phyloP scores from a whole-genome alignment of 2,329 filamentous ascomycete species.

The Penicillium oxalicum region DNA sequence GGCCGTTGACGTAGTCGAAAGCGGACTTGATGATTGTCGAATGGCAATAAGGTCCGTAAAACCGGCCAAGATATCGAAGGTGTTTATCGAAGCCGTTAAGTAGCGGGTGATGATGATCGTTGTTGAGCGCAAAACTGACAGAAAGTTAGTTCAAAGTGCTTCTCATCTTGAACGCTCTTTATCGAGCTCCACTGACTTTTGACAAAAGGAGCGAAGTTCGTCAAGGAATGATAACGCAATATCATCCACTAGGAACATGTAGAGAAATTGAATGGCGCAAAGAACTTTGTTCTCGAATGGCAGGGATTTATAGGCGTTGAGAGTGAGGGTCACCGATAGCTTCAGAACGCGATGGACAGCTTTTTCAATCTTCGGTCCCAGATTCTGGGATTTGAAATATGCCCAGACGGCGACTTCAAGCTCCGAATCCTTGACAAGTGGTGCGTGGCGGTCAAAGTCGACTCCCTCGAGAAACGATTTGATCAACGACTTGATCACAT shows the following conservation, averaged over 20 bases:
- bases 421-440: slow-evolving; percentile 2
- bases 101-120: slow-evolving; percentile 2
- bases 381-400: slow-evolving; percentile 6
- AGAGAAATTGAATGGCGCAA: slow-evolving; percentile 6
- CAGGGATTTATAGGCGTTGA: slow-evolving; percentile 6
- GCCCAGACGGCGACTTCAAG: slow-evolving; percentile 5
- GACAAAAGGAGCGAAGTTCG: slow-evolving; percentile 7
- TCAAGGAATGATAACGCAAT: slow-evolving; percentile 7
- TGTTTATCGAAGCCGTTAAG: slow-evolving; percentile 4
- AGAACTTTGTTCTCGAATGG: slow-evolving; percentile 9
- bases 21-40: slow-evolving; percentile 9
- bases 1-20: slow-evolving; percentile 10
- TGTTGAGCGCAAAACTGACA: slow-evolving; percentile 1
- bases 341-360: slow-evolving; percentile 5
- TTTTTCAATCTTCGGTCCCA: slow-evolving; percentile 2
- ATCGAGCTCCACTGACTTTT: slow-evolving; percentile 4
- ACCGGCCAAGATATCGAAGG: slow-evolving; percentile 3
- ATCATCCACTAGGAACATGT: slow-evolving; percentile 14
- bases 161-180: too few species aligned
- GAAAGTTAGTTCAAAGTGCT: neutral
- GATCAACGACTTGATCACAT: slow-evolving; percentile 7
- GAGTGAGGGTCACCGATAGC: slow-evolving; percentile 3
- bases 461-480: slow-evolving; percentile 8
- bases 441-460: slow-evolving; percentile 6
- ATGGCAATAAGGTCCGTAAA: slow-evolving; percentile 12